These are phyloP conservation scores for Acidiella bohemica DNA, from an alignment of 495 filamentous ascomycete species.

Conservation along the genomic window DNA sequence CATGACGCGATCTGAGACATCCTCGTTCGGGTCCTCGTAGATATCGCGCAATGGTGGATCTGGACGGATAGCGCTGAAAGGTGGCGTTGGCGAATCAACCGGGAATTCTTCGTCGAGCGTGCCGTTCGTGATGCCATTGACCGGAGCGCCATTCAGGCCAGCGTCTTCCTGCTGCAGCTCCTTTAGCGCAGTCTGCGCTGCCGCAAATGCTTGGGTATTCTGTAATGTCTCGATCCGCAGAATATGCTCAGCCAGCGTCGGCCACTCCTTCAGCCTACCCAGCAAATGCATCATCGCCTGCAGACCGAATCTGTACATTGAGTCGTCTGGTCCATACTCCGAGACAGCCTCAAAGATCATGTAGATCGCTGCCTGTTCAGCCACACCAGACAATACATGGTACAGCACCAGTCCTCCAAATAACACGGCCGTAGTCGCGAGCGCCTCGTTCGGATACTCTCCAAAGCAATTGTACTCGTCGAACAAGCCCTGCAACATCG, in stretches of 20 bases:
- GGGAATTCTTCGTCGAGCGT: conserved; percentile 44
- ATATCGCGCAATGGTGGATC: conserved; percentile 48
- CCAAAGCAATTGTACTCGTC: conserved; percentile 94
- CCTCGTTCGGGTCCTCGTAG: conserved; percentile 70
- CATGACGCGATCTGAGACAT: conserved; percentile 80
- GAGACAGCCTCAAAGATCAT: conserved; percentile 94
- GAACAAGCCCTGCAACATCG: conserved; percentile 96
- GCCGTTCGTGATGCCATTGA: conserved; percentile 42
- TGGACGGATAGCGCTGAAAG: conserved; percentile 61
- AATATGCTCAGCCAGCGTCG: conserved; percentile 70
- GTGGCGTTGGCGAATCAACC: conserved; percentile 39
- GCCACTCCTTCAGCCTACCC: conserved; percentile 77
- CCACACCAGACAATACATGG: conserved; percentile 75
- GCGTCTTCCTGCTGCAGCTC: conserved; percentile 34
- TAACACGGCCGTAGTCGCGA: conserved; percentile 88
- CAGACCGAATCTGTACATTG: conserved; percentile 98
- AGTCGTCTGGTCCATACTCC: conserved; percentile 61
- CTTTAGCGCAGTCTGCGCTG: conserved; percentile 62
- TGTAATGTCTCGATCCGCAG: conserved; percentile 67
- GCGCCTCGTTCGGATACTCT: conserved; percentile 82
- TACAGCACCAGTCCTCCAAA: conserved; percentile 95
- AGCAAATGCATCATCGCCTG: conserved; percentile 85
- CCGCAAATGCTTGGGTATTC: conserved; percentile 68
- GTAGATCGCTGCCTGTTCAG: conserved; percentile 76
- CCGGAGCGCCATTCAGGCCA: conserved; percentile 33